Evolutionary conservation across 257 asterid species (phyloP).

Genomic region (Solanum chilense): DNA sequence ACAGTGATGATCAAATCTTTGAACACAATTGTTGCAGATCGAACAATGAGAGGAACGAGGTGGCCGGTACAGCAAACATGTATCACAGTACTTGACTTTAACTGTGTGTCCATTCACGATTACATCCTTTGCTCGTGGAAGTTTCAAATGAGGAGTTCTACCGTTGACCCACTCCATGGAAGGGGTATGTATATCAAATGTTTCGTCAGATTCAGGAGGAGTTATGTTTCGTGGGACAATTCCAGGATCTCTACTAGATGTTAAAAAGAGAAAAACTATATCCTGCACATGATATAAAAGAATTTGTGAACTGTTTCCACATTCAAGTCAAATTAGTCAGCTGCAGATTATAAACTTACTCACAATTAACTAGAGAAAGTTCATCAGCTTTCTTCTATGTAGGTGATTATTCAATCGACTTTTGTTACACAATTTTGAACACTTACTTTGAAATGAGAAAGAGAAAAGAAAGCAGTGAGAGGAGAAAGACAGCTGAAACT

Average conservation of each 20-base stretch:
- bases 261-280: constrained; percentile 52
- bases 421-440: neutral
- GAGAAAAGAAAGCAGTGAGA: neutral
- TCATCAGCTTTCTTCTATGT: neutral
- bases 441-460: neutral
- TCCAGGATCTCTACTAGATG: constrained; percentile 84
- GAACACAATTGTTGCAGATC: constrained; percentile 92
- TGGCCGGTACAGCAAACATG: constrained; percentile 87
- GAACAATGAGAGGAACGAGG: constrained; percentile 97
- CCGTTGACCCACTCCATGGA: constrained; percentile 90
- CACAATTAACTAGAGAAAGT: neutral
- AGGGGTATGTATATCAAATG: constrained; percentile 39
- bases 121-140: constrained; percentile 69
- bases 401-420: neutral
- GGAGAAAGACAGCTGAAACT: neutral
- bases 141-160: constrained; percentile 58
- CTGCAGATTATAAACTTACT: neutral
- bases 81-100: constrained; percentile 73
- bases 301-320: neutral
- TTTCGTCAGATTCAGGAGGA: constrained; percentile 58
- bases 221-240: constrained; percentile 53
- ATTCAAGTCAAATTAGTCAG: neutral
- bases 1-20: constrained; percentile 85
- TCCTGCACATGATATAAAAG: constrained; percentile 36
- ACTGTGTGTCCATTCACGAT: constrained; percentile 61